These are phyloP conservation scores for Leccinum angustisporum DNA, from an alignment of 1,284 basidiomycete species.

Conservation along the genomic window DNA sequence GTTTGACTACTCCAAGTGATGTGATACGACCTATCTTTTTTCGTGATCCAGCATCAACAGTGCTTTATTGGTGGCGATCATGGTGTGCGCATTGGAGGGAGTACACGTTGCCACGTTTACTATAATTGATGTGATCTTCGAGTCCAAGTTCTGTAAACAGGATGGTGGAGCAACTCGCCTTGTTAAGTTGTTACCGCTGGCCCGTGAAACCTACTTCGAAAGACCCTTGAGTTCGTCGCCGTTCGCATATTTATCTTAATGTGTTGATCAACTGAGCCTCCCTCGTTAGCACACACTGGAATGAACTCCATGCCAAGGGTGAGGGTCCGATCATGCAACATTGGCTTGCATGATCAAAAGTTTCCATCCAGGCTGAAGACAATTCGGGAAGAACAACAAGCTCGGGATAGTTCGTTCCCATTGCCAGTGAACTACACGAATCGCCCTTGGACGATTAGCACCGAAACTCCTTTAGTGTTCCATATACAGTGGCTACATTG, in stretches of 20 bases:
- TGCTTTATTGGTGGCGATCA: slow-evolving; percentile 6
- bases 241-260: background rate
- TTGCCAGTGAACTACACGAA: no score
- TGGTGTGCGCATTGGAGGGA: slow-evolving; percentile 11
- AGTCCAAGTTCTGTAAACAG: slow-evolving; percentile 15
- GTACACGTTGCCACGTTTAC: background rate
- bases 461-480: no score
- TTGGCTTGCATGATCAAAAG: no score
- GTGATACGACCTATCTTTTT: background rate
- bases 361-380: no score
- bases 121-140: background rate
- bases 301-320: no score
- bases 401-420: no score
- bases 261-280: background rate
- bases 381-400: no score
- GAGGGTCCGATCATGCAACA: no score
- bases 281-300: slow-evolving; percentile 15
- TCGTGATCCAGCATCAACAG: slow-evolving; percentile 13
- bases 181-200: slow-evolving; percentile 8
- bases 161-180: background rate
- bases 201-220: slow-evolving; percentile 8
- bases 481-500: no score
- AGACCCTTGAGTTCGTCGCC: slow-evolving; percentile 13
- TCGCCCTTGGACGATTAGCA: no score
- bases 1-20: background rate